A percentile compares a stretch with the other conserved stretches of the same genome.
These are phyloP conservation scores for Aspergillus funiculosus DNA, from an alignment of 495 filamentous ascomycete genomes.

Conservation along the genomic window DNA sequence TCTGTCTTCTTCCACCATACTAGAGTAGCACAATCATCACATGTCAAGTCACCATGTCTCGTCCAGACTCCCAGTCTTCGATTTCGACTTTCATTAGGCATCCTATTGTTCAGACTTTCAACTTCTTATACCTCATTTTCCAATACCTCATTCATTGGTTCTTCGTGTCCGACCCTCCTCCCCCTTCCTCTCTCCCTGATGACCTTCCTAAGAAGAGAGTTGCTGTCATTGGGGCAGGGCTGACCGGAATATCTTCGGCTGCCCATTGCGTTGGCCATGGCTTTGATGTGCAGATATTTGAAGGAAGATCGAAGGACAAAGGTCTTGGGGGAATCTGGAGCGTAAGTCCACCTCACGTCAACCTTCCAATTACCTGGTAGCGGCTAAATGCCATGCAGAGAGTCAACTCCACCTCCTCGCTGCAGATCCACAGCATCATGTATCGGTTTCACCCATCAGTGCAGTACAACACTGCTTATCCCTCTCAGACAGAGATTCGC, in stretches of 20 bases:
- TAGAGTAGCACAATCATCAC: background rate
- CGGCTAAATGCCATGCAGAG: slow-evolving; percentile 37
- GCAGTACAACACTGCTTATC: slow-evolving; percentile 66
- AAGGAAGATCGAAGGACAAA: slow-evolving; percentile 54
- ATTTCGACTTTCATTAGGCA: slow-evolving; percentile 22
- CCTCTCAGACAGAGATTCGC: slow-evolving; percentile 65
- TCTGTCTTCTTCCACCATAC: background rate
- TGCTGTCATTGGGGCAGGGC: slow-evolving; percentile 76
- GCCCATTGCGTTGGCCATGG: slow-evolving; percentile 84
- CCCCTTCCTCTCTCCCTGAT: slow-evolving; percentile 44
- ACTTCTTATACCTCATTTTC: slow-evolving; percentile 58
- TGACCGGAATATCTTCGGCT: slow-evolving; percentile 77
- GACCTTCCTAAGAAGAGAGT: slow-evolving; percentile 53
- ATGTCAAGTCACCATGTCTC: slow-evolving; percentile 4
- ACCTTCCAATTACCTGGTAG: background rate
- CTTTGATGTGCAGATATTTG: slow-evolving; percentile 75
- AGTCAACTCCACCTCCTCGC: slow-evolving; percentile 76
- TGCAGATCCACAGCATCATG: slow-evolving; percentile 83
- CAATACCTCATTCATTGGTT: slow-evolving; percentile 62
- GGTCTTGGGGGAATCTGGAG: slow-evolving; percentile 80
- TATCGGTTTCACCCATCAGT: slow-evolving; percentile 84
- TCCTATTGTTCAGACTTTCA: slow-evolving; percentile 39
- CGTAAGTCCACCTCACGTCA: slow-evolving; percentile 37
- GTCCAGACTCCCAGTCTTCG: slow-evolving; percentile 1
- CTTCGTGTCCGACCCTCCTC: slow-evolving; percentile 64